Evolutionary conservation across 2,329 filamentous ascomycete species (phyloP).

Genomic region (Ascomycota sp.): DNA sequence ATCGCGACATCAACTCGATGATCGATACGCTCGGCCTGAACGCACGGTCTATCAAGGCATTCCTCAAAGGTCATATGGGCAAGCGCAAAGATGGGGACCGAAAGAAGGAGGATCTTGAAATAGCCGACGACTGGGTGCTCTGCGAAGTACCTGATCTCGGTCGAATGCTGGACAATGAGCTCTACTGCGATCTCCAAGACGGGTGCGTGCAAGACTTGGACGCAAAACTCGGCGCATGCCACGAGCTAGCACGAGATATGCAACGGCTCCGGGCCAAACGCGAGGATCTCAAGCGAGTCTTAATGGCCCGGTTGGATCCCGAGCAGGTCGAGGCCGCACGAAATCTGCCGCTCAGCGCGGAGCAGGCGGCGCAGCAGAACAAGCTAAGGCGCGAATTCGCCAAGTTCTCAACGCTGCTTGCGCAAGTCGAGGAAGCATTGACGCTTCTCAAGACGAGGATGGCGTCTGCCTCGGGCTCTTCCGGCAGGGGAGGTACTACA

Average conservation of each 20-base stretch:
- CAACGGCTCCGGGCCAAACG: conserved; percentile 51
- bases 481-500: conserved; percentile 22
- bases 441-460: conserved; percentile 61
- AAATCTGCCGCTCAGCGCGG: conserved; percentile 56
- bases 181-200: conserved; percentile 41
- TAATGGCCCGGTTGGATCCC: conserved; percentile 46
- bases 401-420: conserved; percentile 49
- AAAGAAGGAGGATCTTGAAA: conserved; percentile 44
- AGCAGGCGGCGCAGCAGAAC: conserved; percentile 64
- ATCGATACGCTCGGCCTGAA: conserved; percentile 82
- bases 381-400: conserved; percentile 60
- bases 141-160: conserved; percentile 52
- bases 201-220: conserved; percentile 46
- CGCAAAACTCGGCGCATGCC: conserved; percentile 44
- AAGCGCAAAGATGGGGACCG: conserved; percentile 29
- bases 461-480: conserved; percentile 29
- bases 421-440: conserved; percentile 58
- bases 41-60: conserved; percentile 39
- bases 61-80: conserved; percentile 44
- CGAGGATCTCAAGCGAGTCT: conserved; percentile 55
- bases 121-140: conserved; percentile 47
- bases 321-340: conserved; percentile 40
- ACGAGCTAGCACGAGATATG: conserved; percentile 46
- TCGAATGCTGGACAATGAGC: conserved; percentile 36
- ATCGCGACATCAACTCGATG: conserved; percentile 78